phyloP scores from a whole-genome alignment of 805 yeast species.

The Wickerhamomyces chaumierensis region DNA sequence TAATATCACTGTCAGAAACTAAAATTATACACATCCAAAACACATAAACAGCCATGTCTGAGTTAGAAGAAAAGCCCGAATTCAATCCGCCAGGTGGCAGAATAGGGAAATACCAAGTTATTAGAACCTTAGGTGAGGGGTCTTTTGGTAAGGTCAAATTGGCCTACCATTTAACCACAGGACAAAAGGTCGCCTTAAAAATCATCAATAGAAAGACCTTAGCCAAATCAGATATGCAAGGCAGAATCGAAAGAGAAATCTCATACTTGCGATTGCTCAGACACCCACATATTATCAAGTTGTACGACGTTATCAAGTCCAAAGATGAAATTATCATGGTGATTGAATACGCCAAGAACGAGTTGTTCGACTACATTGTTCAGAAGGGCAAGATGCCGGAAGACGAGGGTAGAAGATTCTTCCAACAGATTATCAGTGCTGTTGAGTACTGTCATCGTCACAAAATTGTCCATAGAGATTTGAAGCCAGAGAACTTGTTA shows the following conservation, averaged over 20 bases:
- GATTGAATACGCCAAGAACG: constrained; percentile 94
- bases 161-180: constrained; percentile 82
- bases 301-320: constrained; percentile 90
- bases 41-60: constrained; percentile 7
- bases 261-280: constrained; percentile 77
- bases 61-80: constrained; percentile 17
- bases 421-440: constrained; percentile 93
- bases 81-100: constrained; percentile 27
- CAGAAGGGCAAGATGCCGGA: constrained; percentile 91
- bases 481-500: constrained; percentile 88
- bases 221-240: constrained; percentile 95
- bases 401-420: constrained; percentile 82
- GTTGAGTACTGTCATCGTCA: constrained; percentile 95
- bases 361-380: constrained; percentile 88
- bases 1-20: too few relatives aligned
- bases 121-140: constrained; percentile 91
- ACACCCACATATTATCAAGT: constrained; percentile 93
- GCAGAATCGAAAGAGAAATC: constrained; percentile 89
- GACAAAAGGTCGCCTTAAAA: constrained; percentile 85
- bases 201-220: constrained; percentile 86
- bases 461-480: constrained; percentile 91
- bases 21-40: background rate
- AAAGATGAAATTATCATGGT: constrained; percentile 96
- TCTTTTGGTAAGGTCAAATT: constrained; percentile 93
- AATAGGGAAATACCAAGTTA: constrained; percentile 88